These are phyloP conservation scores for Solanum virginianum DNA, from an alignment of 257 asterid species.

Conservation along the genomic window DNA sequence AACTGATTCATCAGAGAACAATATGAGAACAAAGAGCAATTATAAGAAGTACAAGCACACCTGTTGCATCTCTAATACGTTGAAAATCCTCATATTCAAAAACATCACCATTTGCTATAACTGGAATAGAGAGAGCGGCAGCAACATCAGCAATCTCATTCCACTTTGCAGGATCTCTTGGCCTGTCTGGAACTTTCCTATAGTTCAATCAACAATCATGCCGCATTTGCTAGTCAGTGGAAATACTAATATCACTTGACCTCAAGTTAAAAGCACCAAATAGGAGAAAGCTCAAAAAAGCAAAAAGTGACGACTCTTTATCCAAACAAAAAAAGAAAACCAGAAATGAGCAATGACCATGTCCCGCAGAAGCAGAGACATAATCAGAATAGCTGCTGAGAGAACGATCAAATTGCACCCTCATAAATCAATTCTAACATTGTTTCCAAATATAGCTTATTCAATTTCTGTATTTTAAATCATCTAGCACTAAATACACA, in stretches of 20 bases:
- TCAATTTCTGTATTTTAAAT: neutral
- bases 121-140: constrained; percentile 79
- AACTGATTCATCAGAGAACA: neutral
- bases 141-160: constrained; percentile 80
- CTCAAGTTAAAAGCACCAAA: neutral
- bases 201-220: neutral
- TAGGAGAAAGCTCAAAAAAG: neutral
- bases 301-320: neutral
- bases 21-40: neutral
- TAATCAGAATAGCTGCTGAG: neutral
- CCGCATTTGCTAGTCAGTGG: neutral
- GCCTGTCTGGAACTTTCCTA: constrained; percentile 90
- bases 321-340: neutral
- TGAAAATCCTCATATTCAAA: constrained; percentile 76
- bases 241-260: neutral
- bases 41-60: constrained; percentile 16
- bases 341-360: neutral
- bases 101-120: constrained; percentile 92
- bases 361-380: neutral
- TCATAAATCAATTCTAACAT: neutral
- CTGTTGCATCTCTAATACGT: constrained; percentile 69
- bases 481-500: neutral
- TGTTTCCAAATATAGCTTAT: neutral
- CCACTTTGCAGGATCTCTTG: constrained; percentile 98
- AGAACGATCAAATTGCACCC: neutral